A percentile compares a stretch with the other conserved stretches of the same genome.
Conservation (phyloP, 2,329 filamentous ascomycete species). For the Ceratocystis harringtonii region DNA sequence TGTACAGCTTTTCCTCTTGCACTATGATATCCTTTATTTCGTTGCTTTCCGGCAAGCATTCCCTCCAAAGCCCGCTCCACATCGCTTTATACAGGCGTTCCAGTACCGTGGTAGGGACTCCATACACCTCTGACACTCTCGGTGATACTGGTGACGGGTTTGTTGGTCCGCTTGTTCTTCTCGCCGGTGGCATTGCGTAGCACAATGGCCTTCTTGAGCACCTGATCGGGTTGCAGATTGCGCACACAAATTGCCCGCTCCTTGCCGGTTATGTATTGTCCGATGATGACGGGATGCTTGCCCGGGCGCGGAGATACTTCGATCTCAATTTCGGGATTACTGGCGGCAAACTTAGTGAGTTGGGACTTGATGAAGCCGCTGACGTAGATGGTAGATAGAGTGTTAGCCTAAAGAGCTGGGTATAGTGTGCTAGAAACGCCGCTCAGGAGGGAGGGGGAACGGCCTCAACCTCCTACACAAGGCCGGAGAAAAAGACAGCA, state of each 20-base stretch:
- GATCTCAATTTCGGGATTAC: constrained; percentile 82
- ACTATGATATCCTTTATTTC: not conserved
- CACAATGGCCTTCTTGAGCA: constrained; percentile 63
- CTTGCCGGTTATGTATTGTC: constrained; percentile 82
- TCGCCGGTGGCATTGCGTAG: constrained; percentile 62
- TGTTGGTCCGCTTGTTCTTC: constrained; percentile 49
- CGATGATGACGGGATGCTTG: constrained; percentile 77
- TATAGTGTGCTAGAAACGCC: not conserved
- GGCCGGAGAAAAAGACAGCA: not conserved
- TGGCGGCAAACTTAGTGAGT: constrained; percentile 61
- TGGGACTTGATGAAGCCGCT: constrained; percentile 69
- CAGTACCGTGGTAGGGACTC: constrained; percentile 53
- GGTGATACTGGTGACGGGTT: constrained; percentile 49
- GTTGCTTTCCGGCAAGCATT: not conserved
- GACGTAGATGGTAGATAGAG: not conserved
- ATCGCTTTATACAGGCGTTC: constrained; percentile 34
- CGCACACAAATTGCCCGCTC: constrained; percentile 77
- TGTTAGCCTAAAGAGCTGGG: constrained; percentile 21
- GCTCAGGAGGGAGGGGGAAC: not conserved
- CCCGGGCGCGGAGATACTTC: constrained; percentile 77
- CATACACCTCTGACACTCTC: constrained; percentile 54
- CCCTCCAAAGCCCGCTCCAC: not conserved
- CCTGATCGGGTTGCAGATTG: constrained; percentile 67
- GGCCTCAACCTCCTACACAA: not conserved
- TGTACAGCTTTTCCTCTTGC: constrained; percentile 8